These are phyloP conservation scores for Durio zibethinus DNA, from an alignment of 345 rosid genomes.

Conservation along the genomic window DNA sequence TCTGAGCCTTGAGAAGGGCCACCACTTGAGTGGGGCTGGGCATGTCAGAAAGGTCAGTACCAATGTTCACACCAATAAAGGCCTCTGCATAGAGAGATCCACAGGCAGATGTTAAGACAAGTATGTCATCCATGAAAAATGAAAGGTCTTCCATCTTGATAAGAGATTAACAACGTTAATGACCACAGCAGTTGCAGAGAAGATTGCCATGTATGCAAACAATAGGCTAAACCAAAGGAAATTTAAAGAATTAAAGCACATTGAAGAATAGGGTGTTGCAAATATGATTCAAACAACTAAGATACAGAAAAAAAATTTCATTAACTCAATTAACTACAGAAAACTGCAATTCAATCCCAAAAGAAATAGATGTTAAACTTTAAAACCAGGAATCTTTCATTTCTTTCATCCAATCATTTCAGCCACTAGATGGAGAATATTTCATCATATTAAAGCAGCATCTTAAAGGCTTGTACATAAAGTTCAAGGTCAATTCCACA, in stretches of 20 bases:
- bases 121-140: neutral
- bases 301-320: neutral
- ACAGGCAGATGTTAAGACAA: neutral
- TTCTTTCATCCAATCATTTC: neutral
- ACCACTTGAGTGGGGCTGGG: constrained; percentile 87
- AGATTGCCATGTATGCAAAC: neutral
- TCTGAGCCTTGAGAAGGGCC: constrained; percentile 84
- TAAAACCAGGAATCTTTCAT: neutral
- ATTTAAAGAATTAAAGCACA: neutral
- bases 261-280: neutral
- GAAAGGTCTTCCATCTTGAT: neutral
- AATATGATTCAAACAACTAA: neutral
- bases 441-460: neutral
- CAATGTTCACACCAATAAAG: constrained; percentile 83
- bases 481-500: neutral
- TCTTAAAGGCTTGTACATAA: neutral
- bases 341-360: neutral
- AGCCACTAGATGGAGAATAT: neutral
- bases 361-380: neutral
- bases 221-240: neutral
- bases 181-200: neutral
- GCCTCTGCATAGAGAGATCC: constrained; percentile 46
- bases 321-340: neutral
- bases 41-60: constrained; percentile 83
- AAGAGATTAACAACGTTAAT: neutral